phyloP scores from a whole-genome alignment of 2,329 filamentous ascomycete genomes.

The Epicoccum sorghinum region DNA sequence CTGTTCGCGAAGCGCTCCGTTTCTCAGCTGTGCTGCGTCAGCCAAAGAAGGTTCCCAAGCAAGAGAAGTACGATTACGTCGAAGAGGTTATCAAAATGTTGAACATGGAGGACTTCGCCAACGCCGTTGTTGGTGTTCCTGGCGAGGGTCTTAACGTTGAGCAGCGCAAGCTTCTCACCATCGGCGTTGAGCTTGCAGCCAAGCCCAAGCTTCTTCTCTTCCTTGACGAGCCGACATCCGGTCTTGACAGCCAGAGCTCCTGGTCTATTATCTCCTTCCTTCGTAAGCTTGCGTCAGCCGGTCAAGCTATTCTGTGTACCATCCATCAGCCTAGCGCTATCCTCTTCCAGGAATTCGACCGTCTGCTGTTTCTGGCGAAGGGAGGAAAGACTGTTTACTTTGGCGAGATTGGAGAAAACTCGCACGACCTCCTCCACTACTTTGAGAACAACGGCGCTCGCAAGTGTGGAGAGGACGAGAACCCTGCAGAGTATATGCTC shows the following conservation, averaged over 20 bases:
- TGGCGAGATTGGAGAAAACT: conserved; percentile 54
- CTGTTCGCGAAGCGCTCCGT: conserved; percentile 45
- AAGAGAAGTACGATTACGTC: conserved; percentile 67
- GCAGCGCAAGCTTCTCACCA: conserved; percentile 72
- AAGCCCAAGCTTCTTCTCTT: conserved; percentile 69
- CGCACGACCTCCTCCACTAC: conserved; percentile 50
- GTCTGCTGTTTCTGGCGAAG: conserved; percentile 51
- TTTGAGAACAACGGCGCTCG: conserved; percentile 70
- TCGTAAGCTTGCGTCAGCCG: conserved; percentile 61
- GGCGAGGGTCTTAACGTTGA: conserved; percentile 71
- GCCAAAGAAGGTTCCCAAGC: conserved; percentile 57
- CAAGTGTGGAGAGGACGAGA: conserved; percentile 65
- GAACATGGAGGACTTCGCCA: conserved; percentile 70
- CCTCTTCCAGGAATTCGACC: conserved; percentile 55
- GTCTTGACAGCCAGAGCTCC: conserved; percentile 63
- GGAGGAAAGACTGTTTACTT: conserved; percentile 56
- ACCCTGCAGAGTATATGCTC: conserved; percentile 81
- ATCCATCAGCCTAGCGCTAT: conserved; percentile 55
- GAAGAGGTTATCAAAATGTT: conserved; percentile 70
- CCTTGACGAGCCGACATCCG: conserved; percentile 64
- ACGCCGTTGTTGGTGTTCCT: conserved; percentile 68
- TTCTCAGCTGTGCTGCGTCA: conserved; percentile 53
- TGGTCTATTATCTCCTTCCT: conserved; percentile 69
- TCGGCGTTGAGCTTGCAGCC: conserved; percentile 74
- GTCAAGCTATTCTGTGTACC: conserved; percentile 55